Conservation (phyloP, 257 asterid genomes). For the Plantago major region DNA sequence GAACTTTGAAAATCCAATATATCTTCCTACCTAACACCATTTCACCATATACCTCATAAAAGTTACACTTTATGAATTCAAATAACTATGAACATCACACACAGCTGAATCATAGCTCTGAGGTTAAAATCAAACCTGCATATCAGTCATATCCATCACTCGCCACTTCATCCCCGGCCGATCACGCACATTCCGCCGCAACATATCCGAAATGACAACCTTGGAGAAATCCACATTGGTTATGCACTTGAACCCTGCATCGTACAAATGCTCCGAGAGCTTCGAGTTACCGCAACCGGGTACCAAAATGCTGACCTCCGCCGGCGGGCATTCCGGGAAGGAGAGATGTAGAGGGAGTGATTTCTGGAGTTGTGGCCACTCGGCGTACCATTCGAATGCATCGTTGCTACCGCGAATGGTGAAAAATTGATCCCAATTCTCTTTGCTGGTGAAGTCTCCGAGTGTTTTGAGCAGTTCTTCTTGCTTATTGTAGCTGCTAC, state of each 20-base stretch:
- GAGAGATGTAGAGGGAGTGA: slow-evolving; percentile 39
- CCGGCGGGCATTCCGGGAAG: slow-evolving; percentile 1
- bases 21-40: too few relatives aligned
- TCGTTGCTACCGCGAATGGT: slow-evolving; percentile 65
- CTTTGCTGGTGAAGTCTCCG: slow-evolving; percentile 75
- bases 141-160: slow-evolving; percentile 83
- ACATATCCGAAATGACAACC: slow-evolving; percentile 80
- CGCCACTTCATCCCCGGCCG: slow-evolving; percentile 96
- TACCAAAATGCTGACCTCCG: slow-evolving; percentile 48
- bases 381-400: slow-evolving; percentile 93
- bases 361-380: slow-evolving; percentile 63
- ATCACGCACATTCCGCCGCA: slow-evolving; percentile 61
- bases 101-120: not conserved
- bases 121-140: slow-evolving; percentile 53
- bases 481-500: slow-evolving; percentile 29
- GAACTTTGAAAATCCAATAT: too few relatives aligned
- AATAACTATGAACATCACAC: too few relatives aligned
- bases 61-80: too few relatives aligned
- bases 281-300: slow-evolving; percentile 98
- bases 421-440: slow-evolving; percentile 91
- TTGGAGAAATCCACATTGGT: slow-evolving; percentile 87
- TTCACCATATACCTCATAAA: too few relatives aligned
- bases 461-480: slow-evolving; percentile 66
- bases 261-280: slow-evolving; percentile 83
- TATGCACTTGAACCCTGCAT: slow-evolving; percentile 56